phyloP scores from a whole-genome alignment of 495 filamentous ascomycete species.

The Talaromyces borbonicus region DNA sequence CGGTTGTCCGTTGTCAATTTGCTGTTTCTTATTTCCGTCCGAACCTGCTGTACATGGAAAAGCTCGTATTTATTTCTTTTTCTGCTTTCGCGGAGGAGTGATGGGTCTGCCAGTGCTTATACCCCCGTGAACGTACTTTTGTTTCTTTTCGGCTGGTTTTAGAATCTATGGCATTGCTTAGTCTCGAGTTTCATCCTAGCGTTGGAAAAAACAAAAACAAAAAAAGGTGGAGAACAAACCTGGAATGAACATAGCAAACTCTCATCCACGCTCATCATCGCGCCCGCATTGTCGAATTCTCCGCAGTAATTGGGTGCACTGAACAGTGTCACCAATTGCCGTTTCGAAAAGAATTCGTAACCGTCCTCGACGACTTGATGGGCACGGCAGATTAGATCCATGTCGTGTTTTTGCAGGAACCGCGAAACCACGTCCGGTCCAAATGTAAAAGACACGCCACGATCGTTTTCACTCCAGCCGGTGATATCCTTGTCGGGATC shows the following conservation, averaged over 20 bases:
- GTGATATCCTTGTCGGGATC: slow-evolving; percentile 99
- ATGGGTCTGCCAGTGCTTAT: slow-evolving; percentile 77
- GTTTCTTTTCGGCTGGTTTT: slow-evolving; percentile 99
- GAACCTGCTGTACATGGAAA: slow-evolving; percentile 85
- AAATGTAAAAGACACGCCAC: slow-evolving; percentile 97
- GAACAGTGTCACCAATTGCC: slow-evolving; percentile 94
- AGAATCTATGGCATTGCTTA: too few relatives aligned
- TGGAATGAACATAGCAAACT: slow-evolving; percentile 98
- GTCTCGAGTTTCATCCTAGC: too few relatives aligned
- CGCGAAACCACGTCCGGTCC: slow-evolving; percentile 97
- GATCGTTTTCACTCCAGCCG: slow-evolving; percentile 99
- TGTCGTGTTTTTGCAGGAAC: slow-evolving; percentile 98
- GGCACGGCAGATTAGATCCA: slow-evolving; percentile 98
- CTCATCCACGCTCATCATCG: slow-evolving; percentile 99
- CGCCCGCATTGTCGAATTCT: slow-evolving; percentile 98
- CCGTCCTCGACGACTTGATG: slow-evolving; percentile 99
- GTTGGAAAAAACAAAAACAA: slow-evolving; percentile 1
- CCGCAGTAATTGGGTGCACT: slow-evolving; percentile 99
- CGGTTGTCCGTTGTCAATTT: background rate
- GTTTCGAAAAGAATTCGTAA: slow-evolving; percentile 99
- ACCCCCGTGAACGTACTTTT: slow-evolving; percentile 97
- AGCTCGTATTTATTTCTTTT: slow-evolving; percentile 74
- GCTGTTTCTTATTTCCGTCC: slow-evolving; percentile 69
- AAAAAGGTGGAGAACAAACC: slow-evolving; percentile 39
- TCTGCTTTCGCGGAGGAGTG: slow-evolving; percentile 86